phyloP scores from a whole-genome alignment of 202 grass and related monocot genomes.

The Cymbopogon flexuosus region DNA sequence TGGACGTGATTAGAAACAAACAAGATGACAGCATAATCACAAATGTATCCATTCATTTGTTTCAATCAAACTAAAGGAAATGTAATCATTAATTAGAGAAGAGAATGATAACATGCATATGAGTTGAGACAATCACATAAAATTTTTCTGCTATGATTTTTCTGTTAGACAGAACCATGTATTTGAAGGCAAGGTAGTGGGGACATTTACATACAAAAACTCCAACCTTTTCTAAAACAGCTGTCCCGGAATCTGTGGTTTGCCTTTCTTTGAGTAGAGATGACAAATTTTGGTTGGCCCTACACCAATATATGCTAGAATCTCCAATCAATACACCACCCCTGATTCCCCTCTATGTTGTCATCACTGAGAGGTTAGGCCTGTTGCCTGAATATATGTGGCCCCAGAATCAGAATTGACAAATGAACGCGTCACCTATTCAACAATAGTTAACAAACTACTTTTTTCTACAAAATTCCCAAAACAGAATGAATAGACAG shows the following conservation, averaged over 20 bases:
- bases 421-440: constrained; percentile 15
- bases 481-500: background rate
- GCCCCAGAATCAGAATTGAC: constrained; percentile 6
- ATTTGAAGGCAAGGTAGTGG: background rate
- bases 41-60: background rate
- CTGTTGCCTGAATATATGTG: constrained; percentile 28
- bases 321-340: constrained; percentile 15
- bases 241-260: constrained; percentile 32
- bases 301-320: constrained; percentile 34
- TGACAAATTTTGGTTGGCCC: constrained; percentile 36
- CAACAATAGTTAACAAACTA: background rate
- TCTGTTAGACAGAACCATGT: constrained; percentile 1
- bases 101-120: background rate
- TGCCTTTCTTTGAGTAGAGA: background rate
- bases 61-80: background rate
- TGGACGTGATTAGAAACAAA: background rate
- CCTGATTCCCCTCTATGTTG: constrained; percentile 19
- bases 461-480: background rate
- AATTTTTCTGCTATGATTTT: constrained; percentile 24
- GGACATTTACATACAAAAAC: constrained; percentile 29
- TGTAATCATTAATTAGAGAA: background rate
- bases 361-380: constrained; percentile 17
- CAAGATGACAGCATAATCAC: background rate
- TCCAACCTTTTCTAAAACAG: constrained; percentile 24
- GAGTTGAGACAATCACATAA: background rate